Percentiles rank a stretch among this genome's conserved stretches.
Evolutionary conservation across 163 green algal genomes (phyloP).

Genomic region (Scenedesmus sp.): DNA sequence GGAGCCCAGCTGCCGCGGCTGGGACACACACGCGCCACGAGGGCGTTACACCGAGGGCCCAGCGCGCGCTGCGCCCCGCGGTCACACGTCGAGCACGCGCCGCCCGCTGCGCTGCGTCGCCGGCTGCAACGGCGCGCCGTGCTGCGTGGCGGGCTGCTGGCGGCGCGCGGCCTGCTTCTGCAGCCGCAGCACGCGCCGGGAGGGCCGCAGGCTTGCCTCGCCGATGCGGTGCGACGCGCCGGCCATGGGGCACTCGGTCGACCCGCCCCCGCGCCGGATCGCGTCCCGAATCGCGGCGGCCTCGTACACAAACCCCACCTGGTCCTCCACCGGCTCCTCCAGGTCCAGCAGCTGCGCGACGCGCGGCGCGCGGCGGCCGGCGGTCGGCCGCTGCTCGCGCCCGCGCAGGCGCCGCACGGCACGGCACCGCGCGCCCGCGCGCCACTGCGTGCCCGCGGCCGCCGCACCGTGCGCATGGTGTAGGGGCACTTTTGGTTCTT

Average conservation of each 20-base stretch:
- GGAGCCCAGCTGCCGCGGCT: too few species aligned
- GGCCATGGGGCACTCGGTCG: not conserved
- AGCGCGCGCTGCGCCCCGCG: not conserved
- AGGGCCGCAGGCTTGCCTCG: not conserved
- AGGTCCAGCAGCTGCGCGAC: conserved; percentile 58
- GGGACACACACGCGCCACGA: too few species aligned
- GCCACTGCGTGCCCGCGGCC: not conserved
- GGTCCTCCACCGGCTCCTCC: conserved; percentile 54
- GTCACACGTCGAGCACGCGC: conserved; percentile 28
- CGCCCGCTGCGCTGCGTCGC: not conserved
- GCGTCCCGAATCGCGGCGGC: not conserved
- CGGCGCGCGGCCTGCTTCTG: conserved; percentile 22
- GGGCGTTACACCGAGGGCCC: too few species aligned
- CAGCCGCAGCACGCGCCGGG: conserved; percentile 18
- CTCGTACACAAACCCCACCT: conserved; percentile 54
- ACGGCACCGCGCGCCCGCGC: not conserved
- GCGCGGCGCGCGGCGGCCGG: too few species aligned
- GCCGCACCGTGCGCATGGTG: not conserved
- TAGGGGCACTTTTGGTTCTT: conserved; percentile 32
- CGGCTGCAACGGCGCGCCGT: conserved; percentile 8
- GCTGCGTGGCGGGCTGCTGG: not conserved
- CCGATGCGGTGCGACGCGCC: not conserved
- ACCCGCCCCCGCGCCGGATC: not conserved
- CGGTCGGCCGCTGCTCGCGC: too few species aligned
- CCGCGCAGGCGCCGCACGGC: not conserved